Percentiles rank a stretch among this genome's conserved stretches.
phyloP scores from a whole-genome alignment of 2,329 filamentous ascomycete genomes.

The Botrytis fabae region DNA sequence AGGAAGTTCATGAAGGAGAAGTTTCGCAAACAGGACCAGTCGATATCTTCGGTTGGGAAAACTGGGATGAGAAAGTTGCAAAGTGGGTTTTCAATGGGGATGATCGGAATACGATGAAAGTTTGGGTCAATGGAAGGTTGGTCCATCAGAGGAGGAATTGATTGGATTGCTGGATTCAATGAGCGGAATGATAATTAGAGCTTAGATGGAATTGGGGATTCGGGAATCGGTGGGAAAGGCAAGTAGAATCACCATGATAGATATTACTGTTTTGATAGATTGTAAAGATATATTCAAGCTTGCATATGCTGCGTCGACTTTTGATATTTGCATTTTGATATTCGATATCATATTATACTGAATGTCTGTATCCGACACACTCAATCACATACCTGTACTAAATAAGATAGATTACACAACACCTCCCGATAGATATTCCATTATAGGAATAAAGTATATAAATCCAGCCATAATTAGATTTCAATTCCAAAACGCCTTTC shows the following conservation, averaged over 20 bases:
- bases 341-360: neutral
- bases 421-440: neutral
- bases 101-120: constrained; percentile 82
- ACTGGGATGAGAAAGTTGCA: constrained; percentile 79
- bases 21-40: constrained; percentile 60
- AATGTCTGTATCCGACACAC: neutral
- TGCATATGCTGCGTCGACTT: neutral
- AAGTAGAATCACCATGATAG: neutral
- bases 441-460: neutral
- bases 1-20: constrained; percentile 35
- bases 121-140: constrained; percentile 84
- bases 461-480: neutral
- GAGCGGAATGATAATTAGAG: neutral
- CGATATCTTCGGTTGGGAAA: constrained; percentile 89
- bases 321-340: neutral
- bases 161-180: neutral
- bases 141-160: constrained; percentile 62
- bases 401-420: neutral
- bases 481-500: neutral
- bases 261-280: neutral
- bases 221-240: neutral
- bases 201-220: neutral
- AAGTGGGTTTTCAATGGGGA: constrained; percentile 97
- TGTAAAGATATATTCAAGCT: neutral
- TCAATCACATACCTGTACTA: neutral